Percentiles rank a stretch among this genome's conserved stretches.
Evolutionary conservation across 1,284 basidiomycete species (phyloP).

Genomic region (Microbotryum saponariae): DNA sequence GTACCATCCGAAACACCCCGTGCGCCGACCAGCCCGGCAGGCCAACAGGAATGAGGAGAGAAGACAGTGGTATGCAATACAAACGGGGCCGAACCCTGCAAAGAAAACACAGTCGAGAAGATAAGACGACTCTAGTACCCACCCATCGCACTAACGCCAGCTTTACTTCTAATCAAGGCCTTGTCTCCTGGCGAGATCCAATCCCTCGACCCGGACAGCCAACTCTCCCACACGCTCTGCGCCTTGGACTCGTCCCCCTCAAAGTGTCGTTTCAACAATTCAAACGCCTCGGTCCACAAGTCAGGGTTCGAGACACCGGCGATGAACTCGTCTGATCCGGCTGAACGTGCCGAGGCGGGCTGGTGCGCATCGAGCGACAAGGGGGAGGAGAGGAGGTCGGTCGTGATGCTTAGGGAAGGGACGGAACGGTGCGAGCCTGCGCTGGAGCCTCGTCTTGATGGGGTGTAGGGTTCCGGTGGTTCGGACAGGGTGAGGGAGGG

Average conservation of each 20-base stretch:
- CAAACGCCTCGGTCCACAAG: constrained; percentile 24
- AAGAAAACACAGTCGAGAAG: neutral
- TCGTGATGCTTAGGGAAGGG: constrained; percentile 10
- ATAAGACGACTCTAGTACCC: constrained; percentile 20
- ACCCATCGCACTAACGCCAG: constrained; percentile 37
- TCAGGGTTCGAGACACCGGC: constrained; percentile 14
- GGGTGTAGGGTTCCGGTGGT: neutral
- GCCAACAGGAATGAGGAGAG: too few relatives aligned
- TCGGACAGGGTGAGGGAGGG: constrained; percentile 27
- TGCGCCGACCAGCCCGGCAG: too few relatives aligned
- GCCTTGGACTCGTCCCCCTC: constrained; percentile 23
- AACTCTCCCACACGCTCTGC: constrained; percentile 35
- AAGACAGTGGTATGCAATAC: too few relatives aligned
- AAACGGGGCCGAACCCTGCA: neutral
- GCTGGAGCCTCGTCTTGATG: neutral
- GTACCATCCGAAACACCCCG: too few relatives aligned
- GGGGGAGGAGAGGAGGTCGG: constrained; percentile 24
- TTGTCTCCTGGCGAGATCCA: constrained; percentile 36
- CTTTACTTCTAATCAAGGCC: constrained; percentile 35
- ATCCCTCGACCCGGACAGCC: constrained; percentile 34
- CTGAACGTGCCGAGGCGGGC: constrained; percentile 10
- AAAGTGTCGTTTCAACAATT: constrained; percentile 23
- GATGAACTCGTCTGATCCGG: constrained; percentile 19
- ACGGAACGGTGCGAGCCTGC: neutral
- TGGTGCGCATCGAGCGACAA: constrained; percentile 11